Conservation (phyloP, 2,329 filamentous ascomycete genomes). For the Ascochyta viciae-villosae region DNA sequence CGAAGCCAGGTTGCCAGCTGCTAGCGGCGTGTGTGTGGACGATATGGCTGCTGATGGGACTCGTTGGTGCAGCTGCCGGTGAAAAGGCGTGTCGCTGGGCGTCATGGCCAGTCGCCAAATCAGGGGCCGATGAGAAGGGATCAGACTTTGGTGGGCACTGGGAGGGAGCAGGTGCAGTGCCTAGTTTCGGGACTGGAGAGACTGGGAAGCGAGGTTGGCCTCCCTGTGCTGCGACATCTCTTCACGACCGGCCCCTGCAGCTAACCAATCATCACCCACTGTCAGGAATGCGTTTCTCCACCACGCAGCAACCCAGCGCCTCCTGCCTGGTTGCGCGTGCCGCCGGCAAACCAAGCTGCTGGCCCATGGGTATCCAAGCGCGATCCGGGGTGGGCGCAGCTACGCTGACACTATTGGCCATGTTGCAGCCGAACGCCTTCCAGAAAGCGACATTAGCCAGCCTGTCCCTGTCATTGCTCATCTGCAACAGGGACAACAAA, state of each 20-base stretch:
- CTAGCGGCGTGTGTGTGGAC: constrained; percentile 20
- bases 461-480: constrained; percentile 25
- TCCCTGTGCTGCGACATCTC: constrained; percentile 25
- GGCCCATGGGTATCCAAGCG: constrained; percentile 40
- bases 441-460: constrained; percentile 41
- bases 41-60: constrained; percentile 22
- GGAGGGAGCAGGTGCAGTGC: constrained; percentile 24
- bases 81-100: constrained; percentile 25
- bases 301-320: constrained; percentile 32
- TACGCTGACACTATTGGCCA: constrained; percentile 29
- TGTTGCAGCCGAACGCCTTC: constrained; percentile 39
- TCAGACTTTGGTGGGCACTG: constrained; percentile 34
- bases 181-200: constrained; percentile 37
- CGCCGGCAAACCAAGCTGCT: constrained; percentile 42
- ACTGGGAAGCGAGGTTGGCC: constrained; percentile 27
- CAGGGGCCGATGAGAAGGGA: constrained; percentile 29
- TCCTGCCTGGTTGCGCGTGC: constrained; percentile 37
- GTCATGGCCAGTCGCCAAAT: constrained; percentile 28
- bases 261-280: constrained; percentile 19
- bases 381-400: constrained; percentile 41
- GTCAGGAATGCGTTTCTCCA: constrained; percentile 16
- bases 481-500: constrained; percentile 30
- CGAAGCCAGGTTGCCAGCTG: constrained; percentile 20
- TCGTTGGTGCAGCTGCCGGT: constrained; percentile 25
- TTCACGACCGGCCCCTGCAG: constrained; percentile 13